Evolutionary conservation across 2,329 filamentous ascomycete species (phyloP).

Genomic region (Tolypocladium sp.): DNA sequence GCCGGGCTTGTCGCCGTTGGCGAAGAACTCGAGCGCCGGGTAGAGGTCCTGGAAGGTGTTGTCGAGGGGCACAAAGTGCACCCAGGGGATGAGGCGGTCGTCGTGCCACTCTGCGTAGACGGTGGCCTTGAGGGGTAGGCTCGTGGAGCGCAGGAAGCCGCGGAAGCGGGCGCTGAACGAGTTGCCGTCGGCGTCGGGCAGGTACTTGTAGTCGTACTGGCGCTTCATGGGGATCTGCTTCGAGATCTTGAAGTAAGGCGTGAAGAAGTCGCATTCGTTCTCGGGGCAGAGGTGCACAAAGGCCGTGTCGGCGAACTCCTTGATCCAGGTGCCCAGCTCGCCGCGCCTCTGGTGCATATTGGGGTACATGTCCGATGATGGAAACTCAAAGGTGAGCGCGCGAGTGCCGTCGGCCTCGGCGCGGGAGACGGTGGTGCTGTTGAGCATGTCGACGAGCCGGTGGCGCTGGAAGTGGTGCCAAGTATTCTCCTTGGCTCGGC

Average conservation of each 20-base stretch:
- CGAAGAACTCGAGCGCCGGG: slow-evolving; percentile 55
- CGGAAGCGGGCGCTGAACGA: slow-evolving; percentile 54
- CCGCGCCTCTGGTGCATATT: slow-evolving; percentile 23
- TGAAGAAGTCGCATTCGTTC: slow-evolving; percentile 28
- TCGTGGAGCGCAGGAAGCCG: slow-evolving; percentile 54
- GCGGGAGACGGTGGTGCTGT: slow-evolving; percentile 45
- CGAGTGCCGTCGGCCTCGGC: slow-evolving; percentile 32
- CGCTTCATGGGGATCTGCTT: slow-evolving; percentile 30
- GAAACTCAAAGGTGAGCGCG: slow-evolving; percentile 40
- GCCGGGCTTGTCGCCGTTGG: slow-evolving; percentile 34
- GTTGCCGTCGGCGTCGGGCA: slow-evolving; percentile 65
- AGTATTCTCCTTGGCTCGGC: slow-evolving; percentile 39
- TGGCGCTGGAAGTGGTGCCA: slow-evolving; percentile 66
- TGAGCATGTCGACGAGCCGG: slow-evolving; percentile 60
- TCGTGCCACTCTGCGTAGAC: slow-evolving; percentile 72
- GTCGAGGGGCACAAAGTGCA: slow-evolving; percentile 65
- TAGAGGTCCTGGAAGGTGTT: slow-evolving; percentile 60
- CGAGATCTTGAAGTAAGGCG: slow-evolving; percentile 23
- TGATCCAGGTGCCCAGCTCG: slow-evolving; percentile 31
- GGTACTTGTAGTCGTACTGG: slow-evolving; percentile 51
- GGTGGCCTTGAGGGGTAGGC: slow-evolving; percentile 60
- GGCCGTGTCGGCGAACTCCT: slow-evolving; percentile 29
- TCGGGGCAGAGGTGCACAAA: slow-evolving; percentile 32
- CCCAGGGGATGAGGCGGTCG: slow-evolving; percentile 57
- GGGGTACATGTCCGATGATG: slow-evolving; percentile 31